Evolutionary conservation across 257 asterid genomes (phyloP), one percentile per base, ranked within the genome.

Genomic region (Cruciata laevipes): DNA sequence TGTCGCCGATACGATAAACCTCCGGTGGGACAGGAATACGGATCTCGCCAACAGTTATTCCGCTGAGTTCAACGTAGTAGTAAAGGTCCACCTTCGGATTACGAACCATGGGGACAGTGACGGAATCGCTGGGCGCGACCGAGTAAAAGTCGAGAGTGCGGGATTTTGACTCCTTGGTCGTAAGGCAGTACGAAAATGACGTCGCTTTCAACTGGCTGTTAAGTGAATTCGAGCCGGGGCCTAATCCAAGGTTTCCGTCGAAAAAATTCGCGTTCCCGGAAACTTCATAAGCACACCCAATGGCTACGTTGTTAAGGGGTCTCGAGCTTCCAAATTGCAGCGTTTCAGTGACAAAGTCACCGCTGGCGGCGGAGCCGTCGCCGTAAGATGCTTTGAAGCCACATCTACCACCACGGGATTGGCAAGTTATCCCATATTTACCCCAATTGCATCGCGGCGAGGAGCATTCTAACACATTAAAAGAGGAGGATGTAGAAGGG

Each of bases 171-270:
- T 27, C 30, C 30, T 27, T 27, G 30, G 30, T 1, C 30, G 68
- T 69, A 0, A 74, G 61, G 63, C 77, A 74, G 40, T 74, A 74
- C 5, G 77, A 74, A 24, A 74, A 68, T 3, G 77, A 74, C 1
- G 66, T n/a, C 8, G 73, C 58, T 21, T 51, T 53, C 5, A 74
- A 55, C 35, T 74, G 74, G 40, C 73, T 67, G 2, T 69, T 64
- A 8, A 74, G 49, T 0, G 60, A 24, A 33, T 49, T 0, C 6
- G 30, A 3, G 1, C 58, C 18, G 21, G 60, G 21, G 6, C 77
- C 77, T 0, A 74, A 69, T n/a, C 73, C 77, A 3, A 74, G 7
- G 10, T 61, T 16, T 2, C 77, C 77, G 5, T 49, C 57, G 12
- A 37, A 35, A 0, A 47, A 66, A 2, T 0, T 5, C 7, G 68